phyloP scores from a whole-genome alignment of 1,284 basidiomycete species.

The Lentinus polychrous region DNA sequence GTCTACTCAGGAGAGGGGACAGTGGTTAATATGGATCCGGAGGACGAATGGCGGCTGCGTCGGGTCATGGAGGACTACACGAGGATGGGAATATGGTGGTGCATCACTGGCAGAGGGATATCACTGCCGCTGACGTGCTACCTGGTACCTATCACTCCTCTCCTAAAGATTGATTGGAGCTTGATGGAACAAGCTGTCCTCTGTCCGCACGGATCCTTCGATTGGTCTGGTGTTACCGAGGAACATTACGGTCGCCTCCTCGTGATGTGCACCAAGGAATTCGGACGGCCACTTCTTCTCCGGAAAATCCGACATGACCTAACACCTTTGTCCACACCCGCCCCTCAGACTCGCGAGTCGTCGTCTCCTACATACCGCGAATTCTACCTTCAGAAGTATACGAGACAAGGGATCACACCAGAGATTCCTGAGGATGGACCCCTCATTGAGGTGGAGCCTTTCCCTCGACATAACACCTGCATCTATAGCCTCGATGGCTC shows the following conservation, averaged over 20 bases:
- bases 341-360: constrained; percentile 39
- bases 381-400: constrained; percentile 51
- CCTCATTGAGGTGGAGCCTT: constrained; percentile 43
- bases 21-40: constrained; percentile 33
- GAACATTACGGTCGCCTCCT: constrained; percentile 40
- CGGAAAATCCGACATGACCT: constrained; percentile 55
- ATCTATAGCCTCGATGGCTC: constrained; percentile 34
- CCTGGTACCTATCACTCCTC: constrained; percentile 50
- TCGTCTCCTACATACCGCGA: constrained; percentile 48
- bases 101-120: constrained; percentile 52
- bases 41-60: constrained; percentile 38
- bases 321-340: constrained; percentile 44
- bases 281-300: constrained; percentile 50
- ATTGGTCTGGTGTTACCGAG: constrained; percentile 49
- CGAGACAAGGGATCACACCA: constrained; percentile 33
- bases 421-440: constrained; percentile 48
- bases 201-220: constrained; percentile 40
- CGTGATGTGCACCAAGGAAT: constrained; percentile 46
- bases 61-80: constrained; percentile 57
- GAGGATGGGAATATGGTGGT: constrained; percentile 52
- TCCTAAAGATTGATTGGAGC: constrained; percentile 45
- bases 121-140: constrained; percentile 45
- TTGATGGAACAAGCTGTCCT: constrained; percentile 42
- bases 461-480: constrained; percentile 37
- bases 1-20: constrained; percentile 34